Evolutionary conservation across 305 asterid genomes (phyloP).

Genomic region (Solanum hybrid): DNA sequence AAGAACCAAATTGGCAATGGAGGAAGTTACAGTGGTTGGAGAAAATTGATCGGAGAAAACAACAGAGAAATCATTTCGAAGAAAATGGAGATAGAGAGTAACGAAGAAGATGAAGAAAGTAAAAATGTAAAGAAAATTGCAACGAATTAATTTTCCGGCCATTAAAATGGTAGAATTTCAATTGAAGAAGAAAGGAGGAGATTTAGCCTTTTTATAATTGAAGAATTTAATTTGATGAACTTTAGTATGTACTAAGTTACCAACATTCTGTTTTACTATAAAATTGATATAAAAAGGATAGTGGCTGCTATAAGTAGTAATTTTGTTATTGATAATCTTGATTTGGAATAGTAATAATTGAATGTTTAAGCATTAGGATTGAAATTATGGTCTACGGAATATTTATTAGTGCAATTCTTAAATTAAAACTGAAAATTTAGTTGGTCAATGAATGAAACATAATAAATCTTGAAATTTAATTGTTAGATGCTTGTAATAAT

Average conservation of each 20-base stretch:
- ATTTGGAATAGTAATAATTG: neutral
- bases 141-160: conserved; percentile 48
- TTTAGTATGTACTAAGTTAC: neutral
- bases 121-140: conserved; percentile 37
- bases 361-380: neutral
- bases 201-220: neutral
- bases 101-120: conserved; percentile 38
- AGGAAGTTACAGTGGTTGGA: neutral
- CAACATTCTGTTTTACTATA: neutral
- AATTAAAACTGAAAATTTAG: neutral
- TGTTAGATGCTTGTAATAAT: neutral
- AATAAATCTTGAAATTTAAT: neutral
- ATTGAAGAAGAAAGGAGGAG: neutral
- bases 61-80: conserved; percentile 22
- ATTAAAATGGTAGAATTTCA: conserved; percentile 8
- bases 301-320: neutral
- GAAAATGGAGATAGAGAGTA: conserved; percentile 45
- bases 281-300: neutral
- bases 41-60: neutral
- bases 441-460: neutral
- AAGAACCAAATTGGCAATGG: conserved; percentile 7
- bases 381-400: neutral
- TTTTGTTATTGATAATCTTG: neutral
- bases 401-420: neutral
- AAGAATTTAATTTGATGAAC: neutral